Evolutionary conservation across 306 rosid genomes (phyloP).

Genomic region (Hippophae rhamnoides): DNA sequence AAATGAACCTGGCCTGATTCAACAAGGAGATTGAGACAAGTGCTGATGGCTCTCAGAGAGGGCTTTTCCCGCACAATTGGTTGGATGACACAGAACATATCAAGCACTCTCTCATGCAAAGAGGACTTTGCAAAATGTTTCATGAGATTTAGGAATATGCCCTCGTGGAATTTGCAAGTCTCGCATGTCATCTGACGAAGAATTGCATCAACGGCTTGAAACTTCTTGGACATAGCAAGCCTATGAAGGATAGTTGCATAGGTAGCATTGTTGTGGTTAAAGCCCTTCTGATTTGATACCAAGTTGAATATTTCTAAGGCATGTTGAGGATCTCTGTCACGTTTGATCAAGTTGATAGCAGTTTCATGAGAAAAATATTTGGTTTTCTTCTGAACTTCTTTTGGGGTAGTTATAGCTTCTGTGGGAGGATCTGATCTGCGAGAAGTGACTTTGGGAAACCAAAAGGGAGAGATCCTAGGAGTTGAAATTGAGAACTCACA

Average conservation of each 20-base stretch:
- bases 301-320: conserved; percentile 67
- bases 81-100: conserved; percentile 47
- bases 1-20: conserved; percentile 35
- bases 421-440: conserved; percentile 43
- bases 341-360: conserved; percentile 55
- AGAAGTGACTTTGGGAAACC: conserved; percentile 26
- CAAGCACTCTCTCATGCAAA: conserved; percentile 59
- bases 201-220: conserved; percentile 56
- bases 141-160: conserved; percentile 68
- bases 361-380: conserved; percentile 50
- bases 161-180: conserved; percentile 74
- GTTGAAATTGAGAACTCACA: conserved; percentile 16
- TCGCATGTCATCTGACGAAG: conserved; percentile 69
- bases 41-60: conserved; percentile 62
- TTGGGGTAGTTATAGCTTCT: conserved; percentile 5
- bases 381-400: conserved; percentile 29
- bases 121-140: conserved; percentile 54
- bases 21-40: conserved; percentile 34
- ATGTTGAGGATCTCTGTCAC: conserved; percentile 70
- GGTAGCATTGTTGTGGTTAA: conserved; percentile 60
- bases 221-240: conserved; percentile 61
- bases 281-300: conserved; percentile 69
- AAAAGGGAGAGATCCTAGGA: conserved; percentile 65
- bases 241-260: conserved; percentile 60
- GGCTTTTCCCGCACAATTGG: conserved; percentile 64